Evolutionary conservation across 1,284 basidiomycete species (phyloP).

Genomic region (Trichosporon coremiiforme): DNA sequence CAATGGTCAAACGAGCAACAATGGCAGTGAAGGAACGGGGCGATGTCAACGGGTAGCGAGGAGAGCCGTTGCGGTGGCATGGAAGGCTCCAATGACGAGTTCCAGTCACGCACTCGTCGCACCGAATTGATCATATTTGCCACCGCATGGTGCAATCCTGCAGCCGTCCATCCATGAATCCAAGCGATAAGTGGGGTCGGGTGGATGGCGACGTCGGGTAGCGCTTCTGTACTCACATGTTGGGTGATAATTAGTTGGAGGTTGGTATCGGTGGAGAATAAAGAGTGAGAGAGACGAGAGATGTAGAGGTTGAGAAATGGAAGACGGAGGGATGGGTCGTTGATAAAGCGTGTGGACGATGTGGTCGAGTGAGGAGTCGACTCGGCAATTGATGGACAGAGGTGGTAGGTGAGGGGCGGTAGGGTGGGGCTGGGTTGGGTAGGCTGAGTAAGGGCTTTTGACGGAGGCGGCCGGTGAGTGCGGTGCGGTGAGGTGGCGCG

Average conservation of each 20-base stretch:
- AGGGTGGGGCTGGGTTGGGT: background rate
- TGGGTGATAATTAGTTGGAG: constrained; percentile 13
- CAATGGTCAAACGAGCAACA: constrained; percentile 10
- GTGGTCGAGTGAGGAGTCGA: constrained; percentile 13
- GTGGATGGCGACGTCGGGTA: background rate
- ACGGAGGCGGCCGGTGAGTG: background rate
- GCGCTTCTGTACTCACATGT: constrained; percentile 23
- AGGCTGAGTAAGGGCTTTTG: constrained; percentile 4
- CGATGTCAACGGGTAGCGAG: background rate
- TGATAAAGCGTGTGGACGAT: constrained; percentile 1
- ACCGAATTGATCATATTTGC: constrained; percentile 2
- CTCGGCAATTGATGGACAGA: constrained; percentile 7
- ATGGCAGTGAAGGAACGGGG: background rate
- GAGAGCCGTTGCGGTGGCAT: background rate
- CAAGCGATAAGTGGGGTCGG: constrained; percentile 3
- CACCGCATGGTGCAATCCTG: constrained; percentile 11
- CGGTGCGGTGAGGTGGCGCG: constrained; percentile 1
- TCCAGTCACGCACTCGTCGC: constrained; percentile 3
- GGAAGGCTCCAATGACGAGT: background rate
- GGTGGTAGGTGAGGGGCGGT: background rate
- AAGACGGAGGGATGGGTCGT: background rate
- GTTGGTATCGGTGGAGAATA: background rate
- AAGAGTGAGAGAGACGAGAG: constrained; percentile 8
- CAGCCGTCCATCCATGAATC: background rate
- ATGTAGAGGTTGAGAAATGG: constrained; percentile 1